Base-by-base conservation (phyloP, 495 filamentous ascomycete species). In the Penicillium salamii region DNA sequence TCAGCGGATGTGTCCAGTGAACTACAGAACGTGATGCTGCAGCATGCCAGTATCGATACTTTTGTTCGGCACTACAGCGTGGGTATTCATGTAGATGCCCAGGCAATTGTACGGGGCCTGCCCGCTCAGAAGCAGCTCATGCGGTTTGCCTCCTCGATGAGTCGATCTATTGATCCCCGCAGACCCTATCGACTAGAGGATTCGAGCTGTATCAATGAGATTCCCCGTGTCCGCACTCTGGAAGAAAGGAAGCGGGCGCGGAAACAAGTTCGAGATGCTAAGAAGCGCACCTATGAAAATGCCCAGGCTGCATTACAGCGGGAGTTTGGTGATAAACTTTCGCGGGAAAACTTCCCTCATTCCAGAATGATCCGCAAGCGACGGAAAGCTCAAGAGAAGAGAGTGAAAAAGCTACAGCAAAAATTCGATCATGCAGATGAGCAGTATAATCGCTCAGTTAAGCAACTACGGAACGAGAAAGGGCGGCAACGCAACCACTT, bases 21-120 rank as follows among this genome's bases (percentile, higher is more conserved):
- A 28, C 28, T 72, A 20, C 60, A 74, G 59, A 72, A 72, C 42
- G 50, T 71, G 4, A 74, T 71, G 36, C 49, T 71, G 17, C 53
- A 71, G 51, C 58, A 71, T 54, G 50, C 62, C 18, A 64, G 49
- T 23, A 71, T 69, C 34, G 40, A 60, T 39, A 70, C 62, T 1
- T 71, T 70, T 55, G 37, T 74, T 9, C 63, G 61, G 43, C 55
- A 71, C 49, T 70, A 71, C 43, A 59, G 55, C 41, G 61, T 65
- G 32, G 62, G 51, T 45, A 61, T 72, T 38, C 44, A 67, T 31
- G 50, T 67, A 32, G 58, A 74, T 50, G 46, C 55, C n/a, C 48
- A 65, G 53, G 65, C 53, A 18, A 64, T 70, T 55, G 46, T 72
- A 18, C 55, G 49, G 31, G 58, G 63, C 21, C 34, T 66, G 24